phyloP scores from a whole-genome alignment of 805 yeast genomes.

The Pichia sporocuriosa region DNA sequence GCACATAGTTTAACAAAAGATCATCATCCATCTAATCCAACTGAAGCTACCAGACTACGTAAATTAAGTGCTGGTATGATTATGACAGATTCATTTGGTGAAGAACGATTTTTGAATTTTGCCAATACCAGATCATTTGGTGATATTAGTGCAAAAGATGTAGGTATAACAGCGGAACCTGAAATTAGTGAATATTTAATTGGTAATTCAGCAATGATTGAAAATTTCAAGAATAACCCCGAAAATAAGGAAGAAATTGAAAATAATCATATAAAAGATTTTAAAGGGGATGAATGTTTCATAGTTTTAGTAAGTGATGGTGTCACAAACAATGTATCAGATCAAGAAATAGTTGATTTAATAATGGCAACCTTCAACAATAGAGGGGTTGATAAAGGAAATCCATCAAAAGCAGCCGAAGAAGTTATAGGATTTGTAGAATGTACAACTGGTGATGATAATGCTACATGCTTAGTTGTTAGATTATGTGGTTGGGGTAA shows the following conservation, averaged over 20 bases:
- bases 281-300: constrained; percentile 86
- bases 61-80: constrained; percentile 56
- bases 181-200: constrained; percentile 65
- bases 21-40: constrained; percentile 83
- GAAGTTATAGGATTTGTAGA: constrained; percentile 81
- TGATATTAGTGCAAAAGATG: constrained; percentile 69
- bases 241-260: constrained; percentile 16
- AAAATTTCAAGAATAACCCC: constrained; percentile 19
- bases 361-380: constrained; percentile 61
- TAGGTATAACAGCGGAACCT: constrained; percentile 90
- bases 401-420: constrained; percentile 80
- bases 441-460: constrained; percentile 87
- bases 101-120: constrained; percentile 66
- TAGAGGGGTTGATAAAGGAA: constrained; percentile 61
- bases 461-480: constrained; percentile 85
- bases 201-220: constrained; percentile 49
- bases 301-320: constrained; percentile 84
- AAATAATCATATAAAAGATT: constrained; percentile 23
- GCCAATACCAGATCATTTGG: constrained; percentile 96
- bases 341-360: constrained; percentile 88
- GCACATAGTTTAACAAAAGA: constrained; percentile 73
- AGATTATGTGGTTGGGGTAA: constrained; percentile 88
- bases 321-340: constrained; percentile 68
- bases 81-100: constrained; percentile 89
- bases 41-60: constrained; percentile 67